Percentiles rank a stretch among this genome's conserved stretches.
phyloP scores from a whole-genome alignment of 2,329 filamentous ascomycete genomes.

The Macrophomina phaseolina region DNA sequence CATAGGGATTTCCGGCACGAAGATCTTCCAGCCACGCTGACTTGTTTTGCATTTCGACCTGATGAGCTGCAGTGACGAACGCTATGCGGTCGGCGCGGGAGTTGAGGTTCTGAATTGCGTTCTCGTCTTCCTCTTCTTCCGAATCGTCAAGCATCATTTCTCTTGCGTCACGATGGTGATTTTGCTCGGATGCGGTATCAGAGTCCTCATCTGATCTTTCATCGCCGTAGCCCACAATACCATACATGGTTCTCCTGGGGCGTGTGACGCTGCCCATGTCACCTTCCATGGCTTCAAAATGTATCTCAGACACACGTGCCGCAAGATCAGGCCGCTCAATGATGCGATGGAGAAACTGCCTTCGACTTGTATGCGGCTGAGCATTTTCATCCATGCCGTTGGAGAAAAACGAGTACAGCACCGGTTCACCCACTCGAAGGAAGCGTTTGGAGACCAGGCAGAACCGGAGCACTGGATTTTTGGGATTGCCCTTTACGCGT shows the following conservation, averaged over 20 bases:
- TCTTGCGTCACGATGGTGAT: no score
- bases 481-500: not conserved
- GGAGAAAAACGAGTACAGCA: not conserved
- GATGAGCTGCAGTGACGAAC: not conserved
- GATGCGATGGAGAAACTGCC: not conserved
- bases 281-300: not conserved
- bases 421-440: not conserved
- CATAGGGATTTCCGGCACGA: not conserved
- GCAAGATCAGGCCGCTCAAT: not conserved
- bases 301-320: not conserved
- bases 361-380: not conserved
- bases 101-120: not conserved
- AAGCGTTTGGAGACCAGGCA: not conserved
- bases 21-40: not conserved
- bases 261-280: not conserved
- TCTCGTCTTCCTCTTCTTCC: not conserved
- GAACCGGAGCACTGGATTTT: not conserved
- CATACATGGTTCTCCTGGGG: not conserved
- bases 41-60: not conserved
- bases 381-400: not conserved
- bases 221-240: not conserved
- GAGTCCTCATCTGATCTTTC: no score
- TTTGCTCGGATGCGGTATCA: no score
- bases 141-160: not conserved
- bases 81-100: not conserved